Evolutionary conservation across 345 rosid genomes (phyloP), one percentile per base, ranked within the genome.

Genomic region (Atalantia buxifolia): DNA sequence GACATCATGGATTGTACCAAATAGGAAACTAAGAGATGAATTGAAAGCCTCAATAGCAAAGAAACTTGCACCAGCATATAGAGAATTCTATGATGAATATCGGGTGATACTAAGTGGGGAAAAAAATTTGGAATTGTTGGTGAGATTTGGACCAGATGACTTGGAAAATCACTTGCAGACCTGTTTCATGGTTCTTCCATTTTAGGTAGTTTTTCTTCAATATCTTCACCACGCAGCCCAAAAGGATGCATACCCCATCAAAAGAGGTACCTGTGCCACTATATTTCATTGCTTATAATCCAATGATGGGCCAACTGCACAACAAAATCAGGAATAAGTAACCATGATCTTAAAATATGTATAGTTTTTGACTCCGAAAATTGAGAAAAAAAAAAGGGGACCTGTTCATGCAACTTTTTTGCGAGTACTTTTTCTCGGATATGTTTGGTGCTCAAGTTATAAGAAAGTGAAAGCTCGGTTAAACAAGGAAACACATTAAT

Each of bases 141-240:
- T 85, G 25, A 84, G 83, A 82, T 86, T 88, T 75, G 76, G 81
- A 22, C 96, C 97, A 2, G 90, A 91, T 68, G 95, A 91, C 69
- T 69, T 93, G 81, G 88, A 71, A 80, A 89, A 90, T 76, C 89
- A 86, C 84, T 83, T 95, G 70, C 96, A 18, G 89, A 89, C 82
- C 74, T 95, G 81, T 93, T 91, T 84, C 93, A 83, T 36, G 92
- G 91, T n/a, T 80, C 83, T 35, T 70, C 81, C 50, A 64, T 80
- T 72, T 82, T 87, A 33, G 78, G 48, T 65, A 76, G 66, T 79
- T 79, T 76, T 28, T 78, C 50, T 45, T 45, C 50, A 9, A 76
- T 87, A 16, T 4, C 75, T 16, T 76, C 86, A 25, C 74, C 87
- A 5, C 80, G 77, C 66, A 75, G 66, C 77, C 80, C 88, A 30